Evolutionary conservation across 768 basidiomycete genomes (phyloP), one percentile per base, ranked within the genome.

Genomic region (Mrakia frigida): DNA sequence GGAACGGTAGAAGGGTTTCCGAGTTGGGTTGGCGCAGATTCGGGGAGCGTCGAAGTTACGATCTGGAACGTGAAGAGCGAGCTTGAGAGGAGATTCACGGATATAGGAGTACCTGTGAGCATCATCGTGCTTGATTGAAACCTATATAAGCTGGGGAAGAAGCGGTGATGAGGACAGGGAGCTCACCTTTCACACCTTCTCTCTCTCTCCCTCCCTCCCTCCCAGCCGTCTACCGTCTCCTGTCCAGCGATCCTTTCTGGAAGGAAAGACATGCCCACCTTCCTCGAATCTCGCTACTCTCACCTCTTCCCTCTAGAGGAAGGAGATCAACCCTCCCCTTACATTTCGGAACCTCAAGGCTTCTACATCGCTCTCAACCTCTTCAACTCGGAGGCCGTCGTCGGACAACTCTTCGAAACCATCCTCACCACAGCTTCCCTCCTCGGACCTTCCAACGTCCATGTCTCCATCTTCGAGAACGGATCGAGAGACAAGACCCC

Each of bases 361-460:
- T 77, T 73, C 77, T 77, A 31, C 72, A 53, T 77, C 41, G 77
- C 77, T 18, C 60, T 77, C 63, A 77, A 77, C 50, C 72, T 77
- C 6, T 77, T 68, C 68, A 70, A 77, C 37, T 77, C 77, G 23
- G 46, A 43, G 6, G 65, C 31, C 37, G 68, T 77, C 56, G 63
- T 74, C 56, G 72, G 65, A 21, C 72, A 73, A 28, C 73, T 77
- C 21, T 73, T 73, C 46, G 4, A 63, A 39, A 77, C 77, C 31
- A 50, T 77, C 14, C 67, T 77, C 23, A 67, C 77, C 6, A 50
- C 73, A 2, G 50, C 77, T 3, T 63, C 43, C 41, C 65, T 77
- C 18, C 72, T 77, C 21, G 77, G 77, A 25, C 77, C 77, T 2
- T 70, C 63, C 52, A 77, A 74, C 35, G 73, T 77, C 1, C 77